Base-by-base conservation (phyloP, 192 early-diverging fungal species). In the Dimargaris cristalligena region DNA sequence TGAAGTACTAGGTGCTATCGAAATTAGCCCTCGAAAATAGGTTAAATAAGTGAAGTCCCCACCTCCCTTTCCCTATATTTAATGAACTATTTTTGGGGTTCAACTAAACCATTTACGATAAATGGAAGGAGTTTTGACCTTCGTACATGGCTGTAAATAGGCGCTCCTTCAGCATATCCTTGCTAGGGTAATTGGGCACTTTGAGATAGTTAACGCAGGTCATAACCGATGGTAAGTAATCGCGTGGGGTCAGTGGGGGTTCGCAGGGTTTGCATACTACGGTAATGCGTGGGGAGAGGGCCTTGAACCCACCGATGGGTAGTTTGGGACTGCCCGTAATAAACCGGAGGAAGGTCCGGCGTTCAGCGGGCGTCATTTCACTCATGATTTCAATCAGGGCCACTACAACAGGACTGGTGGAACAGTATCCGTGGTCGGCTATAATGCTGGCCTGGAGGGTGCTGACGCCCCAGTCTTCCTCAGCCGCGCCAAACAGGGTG, bases 161-260 rank as follows among this genome's bases (percentile, higher is more conserved):
- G 66, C 82, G 74, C 52, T 69, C 66, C 30, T 68, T 71, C 71
- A 90, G 75, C 0, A 87, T 71, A 16, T 76, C 77, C 45, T 77
- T 72, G 23, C 64, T 64, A 14, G 80, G 74, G 65, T 94, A 97
- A 25, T 81, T 83, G 22, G 93, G 93, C 62, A 97, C 74, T 68
- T 97, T 97, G 50, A 97, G 75, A 61, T 90, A 90, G 63, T 97
- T 93, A 49, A 80, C 89, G 65, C 93, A 97, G 3, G 93, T 97
- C 93, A 97, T 97, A 28, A 97, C 93, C 26, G 81, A 86, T 23
- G 93, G 93, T 64, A 97, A 65, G 57, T 84, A 91, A 44, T 84
- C 81, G 63, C 95, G 89, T 0, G 84, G 68, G 6, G 57, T 69
- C 14, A 58, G 57, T 2, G 63, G 63, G 2, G 59, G 29, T 50